Evolutionary conservation across 768 basidiomycete genomes (phyloP).

Genomic region (Phylloporus sp.): DNA sequence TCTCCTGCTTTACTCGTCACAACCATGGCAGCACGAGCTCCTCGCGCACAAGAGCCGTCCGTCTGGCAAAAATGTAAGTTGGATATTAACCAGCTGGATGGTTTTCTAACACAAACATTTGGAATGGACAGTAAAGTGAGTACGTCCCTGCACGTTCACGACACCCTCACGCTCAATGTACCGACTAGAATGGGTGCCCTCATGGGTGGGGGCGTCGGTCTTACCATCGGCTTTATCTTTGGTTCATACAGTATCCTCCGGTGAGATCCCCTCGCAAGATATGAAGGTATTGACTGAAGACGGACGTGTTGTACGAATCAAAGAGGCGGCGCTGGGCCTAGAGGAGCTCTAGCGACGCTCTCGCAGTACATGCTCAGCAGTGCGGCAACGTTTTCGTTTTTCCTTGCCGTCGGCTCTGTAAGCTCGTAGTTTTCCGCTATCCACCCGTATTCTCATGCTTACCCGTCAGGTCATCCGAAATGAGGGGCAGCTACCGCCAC

Average conservation of each 20-base stretch:
- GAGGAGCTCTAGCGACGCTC: slow-evolving; percentile 85
- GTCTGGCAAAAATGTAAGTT: slow-evolving; percentile 73
- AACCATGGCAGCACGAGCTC: slow-evolving; percentile 34
- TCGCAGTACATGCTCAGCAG: slow-evolving; percentile 99
- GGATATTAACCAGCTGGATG: background rate
- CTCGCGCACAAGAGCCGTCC: slow-evolving; percentile 49
- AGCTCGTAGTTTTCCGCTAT: slow-evolving; percentile 19
- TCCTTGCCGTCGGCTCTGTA: slow-evolving; percentile 92
- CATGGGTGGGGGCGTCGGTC: slow-evolving; percentile 91
- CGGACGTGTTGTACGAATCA: background rate
- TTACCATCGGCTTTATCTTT: slow-evolving; percentile 97
- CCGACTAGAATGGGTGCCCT: slow-evolving; percentile 80
- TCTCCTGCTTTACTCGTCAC: slow-evolving; percentile 8
- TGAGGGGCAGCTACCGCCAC: slow-evolving; percentile 57
- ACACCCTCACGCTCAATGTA: slow-evolving; percentile 4
- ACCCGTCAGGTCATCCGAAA: slow-evolving; percentile 79
- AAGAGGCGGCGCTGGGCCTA: slow-evolving; percentile 87
- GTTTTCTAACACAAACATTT: slow-evolving; percentile 11
- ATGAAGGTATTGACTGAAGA: slow-evolving; percentile 5
- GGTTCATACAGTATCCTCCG: slow-evolving; percentile 89
- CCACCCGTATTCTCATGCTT: slow-evolving; percentile 5
- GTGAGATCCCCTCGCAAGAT: slow-evolving; percentile 41
- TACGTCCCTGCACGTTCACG: slow-evolving; percentile 30
- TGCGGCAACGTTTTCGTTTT: slow-evolving; percentile 95
- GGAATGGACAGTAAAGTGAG: slow-evolving; percentile 53